These are phyloP conservation scores for Bacidia gigantensis DNA, from an alignment of 495 filamentous ascomycete species.

Conservation along the genomic window DNA sequence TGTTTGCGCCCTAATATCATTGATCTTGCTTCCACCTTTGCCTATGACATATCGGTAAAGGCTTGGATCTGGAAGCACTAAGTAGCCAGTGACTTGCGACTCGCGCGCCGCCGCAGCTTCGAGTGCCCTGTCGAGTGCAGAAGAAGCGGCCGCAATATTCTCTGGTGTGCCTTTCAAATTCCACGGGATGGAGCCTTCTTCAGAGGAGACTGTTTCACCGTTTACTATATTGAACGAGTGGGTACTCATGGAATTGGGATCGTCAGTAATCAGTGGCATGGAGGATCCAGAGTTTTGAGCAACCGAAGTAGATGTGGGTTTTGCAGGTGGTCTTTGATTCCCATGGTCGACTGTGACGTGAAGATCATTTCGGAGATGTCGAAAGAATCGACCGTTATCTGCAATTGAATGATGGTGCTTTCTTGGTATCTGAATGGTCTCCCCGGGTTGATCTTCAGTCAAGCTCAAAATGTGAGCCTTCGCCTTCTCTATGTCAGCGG, in stretches of 20 bases:
- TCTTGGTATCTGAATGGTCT: slow-evolving; percentile 68
- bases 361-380: slow-evolving; percentile 64
- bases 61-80: slow-evolving; percentile 76
- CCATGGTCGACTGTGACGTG: slow-evolving; percentile 82
- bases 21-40: slow-evolving; percentile 78
- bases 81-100: slow-evolving; percentile 56
- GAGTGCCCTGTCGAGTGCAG: slow-evolving; percentile 55
- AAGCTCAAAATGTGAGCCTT: slow-evolving; percentile 68
- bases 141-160: slow-evolving; percentile 61
- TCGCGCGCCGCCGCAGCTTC: slow-evolving; percentile 52
- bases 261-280: slow-evolving; percentile 83
- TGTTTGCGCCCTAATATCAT: slow-evolving; percentile 79
- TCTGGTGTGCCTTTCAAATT: slow-evolving; percentile 66
- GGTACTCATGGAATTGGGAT: slow-evolving; percentile 43
- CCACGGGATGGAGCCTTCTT: slow-evolving; percentile 80
- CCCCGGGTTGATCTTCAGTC: slow-evolving; percentile 75
- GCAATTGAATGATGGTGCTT: slow-evolving; percentile 69
- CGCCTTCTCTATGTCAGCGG: slow-evolving; percentile 65
- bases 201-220: slow-evolving; percentile 29
- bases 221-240: slow-evolving; percentile 75
- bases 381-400: slow-evolving; percentile 88
- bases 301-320: slow-evolving; percentile 34
- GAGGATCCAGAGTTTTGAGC: slow-evolving; percentile 35
- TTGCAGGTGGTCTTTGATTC: slow-evolving; percentile 58
- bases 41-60: slow-evolving; percentile 87